Base-by-base conservation (phyloP, 2,329 filamentous ascomycete genomes). In the Colletotrichum endophyticum region DNA sequence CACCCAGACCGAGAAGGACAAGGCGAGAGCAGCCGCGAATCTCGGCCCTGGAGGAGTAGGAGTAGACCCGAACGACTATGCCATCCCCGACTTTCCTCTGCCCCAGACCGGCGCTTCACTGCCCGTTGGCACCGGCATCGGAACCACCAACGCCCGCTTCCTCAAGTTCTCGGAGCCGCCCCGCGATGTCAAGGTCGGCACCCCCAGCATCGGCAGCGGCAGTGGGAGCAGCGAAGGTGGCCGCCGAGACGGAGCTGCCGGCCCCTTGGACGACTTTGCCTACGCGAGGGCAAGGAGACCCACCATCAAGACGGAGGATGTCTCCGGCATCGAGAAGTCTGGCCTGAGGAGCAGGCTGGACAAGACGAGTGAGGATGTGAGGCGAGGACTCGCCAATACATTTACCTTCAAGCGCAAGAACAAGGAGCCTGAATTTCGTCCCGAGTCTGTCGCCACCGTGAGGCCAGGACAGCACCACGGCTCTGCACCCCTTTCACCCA, bases 321-420 rank as follows among this genome's bases (percentile, higher is more conserved):
- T 89, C 2, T 89, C 88, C 2, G 88, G 87, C 8, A 91, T 92
- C 66, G 90, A 91, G 79, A 89, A 89, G 78, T 91, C 89, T 3
- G 88, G 88, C 0, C 84, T 92, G 66, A 85, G 90, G 62, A 88
- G 84, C 61, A 86, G 85, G 27, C 83, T 92, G 64, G 90, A 92
- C 78, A 90, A 89, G 82, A 90, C 86, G 79, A 92, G 90, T 78
- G 89, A 91, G n/a, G 87, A 85, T 28, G 87, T 91, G 25, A 85
- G 90, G 49, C 88, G 88, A 63, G 89, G 89, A 0, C 82, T 92
- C 3, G 88, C 87, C 15, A 91, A 90, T 74, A 89, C 88, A 0
- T 91, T 91, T 78, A 83, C 85, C 0, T 91, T 91, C 77, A 86
- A 87, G 13, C 84, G 82, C 66, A 89, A 87, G 80, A 89, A 89